A percentile compares a stretch with the other conserved stretches of the same genome.
Conservation (phyloP, 139 green algal genomes). For the Pleodorina starrii region DNA sequence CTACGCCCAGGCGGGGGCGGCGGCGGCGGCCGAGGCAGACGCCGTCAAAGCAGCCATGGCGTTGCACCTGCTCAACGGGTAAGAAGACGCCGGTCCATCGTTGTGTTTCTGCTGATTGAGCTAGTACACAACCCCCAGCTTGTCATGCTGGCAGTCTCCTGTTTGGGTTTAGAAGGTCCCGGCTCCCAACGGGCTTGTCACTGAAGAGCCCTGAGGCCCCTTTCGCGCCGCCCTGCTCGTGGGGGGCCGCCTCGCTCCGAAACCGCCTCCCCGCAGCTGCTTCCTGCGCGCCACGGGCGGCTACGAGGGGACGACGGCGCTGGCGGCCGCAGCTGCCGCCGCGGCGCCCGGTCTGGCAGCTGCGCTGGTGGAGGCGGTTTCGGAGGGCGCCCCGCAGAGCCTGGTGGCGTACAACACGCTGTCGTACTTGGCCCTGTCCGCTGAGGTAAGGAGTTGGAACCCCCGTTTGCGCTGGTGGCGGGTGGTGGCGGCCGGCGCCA, state of each 20-base stretch:
- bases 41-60: constrained; percentile 10
- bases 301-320: neutral
- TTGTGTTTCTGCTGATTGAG: too few species aligned
- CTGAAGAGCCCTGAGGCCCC: too few species aligned
- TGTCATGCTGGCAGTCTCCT: too few species aligned
- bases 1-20: neutral
- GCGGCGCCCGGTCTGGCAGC: neutral
- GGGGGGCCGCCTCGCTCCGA: neutral
- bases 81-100: neutral
- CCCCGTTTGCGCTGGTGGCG: too few species aligned
- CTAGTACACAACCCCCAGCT: too few species aligned
- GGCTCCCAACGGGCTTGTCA: too few species aligned
- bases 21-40: neutral
- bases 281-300: neutral
- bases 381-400: constrained; percentile 18
- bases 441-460: constrained; percentile 1
- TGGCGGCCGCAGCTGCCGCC: neutral
- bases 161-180: too few species aligned
- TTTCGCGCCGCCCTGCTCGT: too few species aligned
- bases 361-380: neutral
- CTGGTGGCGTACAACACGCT: constrained; percentile 7
- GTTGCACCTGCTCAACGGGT: constrained; percentile 44
- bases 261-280: neutral
- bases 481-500: too few species aligned
- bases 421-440: constrained; percentile 11